phyloP scores from a whole-genome alignment of 192 early-diverging fungal genomes.

The Backusella westeae region DNA sequence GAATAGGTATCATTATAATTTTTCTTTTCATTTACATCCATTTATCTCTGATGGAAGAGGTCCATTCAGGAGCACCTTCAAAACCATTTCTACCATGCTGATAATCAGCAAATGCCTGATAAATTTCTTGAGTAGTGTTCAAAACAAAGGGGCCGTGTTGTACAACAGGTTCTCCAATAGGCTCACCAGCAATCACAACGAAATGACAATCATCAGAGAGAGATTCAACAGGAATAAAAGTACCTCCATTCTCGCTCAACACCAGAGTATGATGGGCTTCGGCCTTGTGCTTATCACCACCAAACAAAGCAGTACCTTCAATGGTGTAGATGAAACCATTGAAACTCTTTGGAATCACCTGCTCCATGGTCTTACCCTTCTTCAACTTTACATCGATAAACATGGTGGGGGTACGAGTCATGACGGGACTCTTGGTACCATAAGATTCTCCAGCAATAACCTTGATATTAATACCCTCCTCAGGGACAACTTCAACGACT shows the following conservation, averaged over 20 bases:
- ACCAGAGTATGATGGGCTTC: constrained; percentile 48
- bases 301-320: constrained; percentile 52
- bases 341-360: constrained; percentile 53
- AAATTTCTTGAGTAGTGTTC: constrained; percentile 49
- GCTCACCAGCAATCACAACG: constrained; percentile 38
- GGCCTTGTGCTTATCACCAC: constrained; percentile 35
- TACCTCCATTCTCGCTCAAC: constrained; percentile 33
- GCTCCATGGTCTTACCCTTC: constrained; percentile 52
- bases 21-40: constrained; percentile 9
- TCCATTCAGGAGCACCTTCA: constrained; percentile 60
- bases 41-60: constrained; percentile 36
- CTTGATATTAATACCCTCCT: constrained; percentile 60
- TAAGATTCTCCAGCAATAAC: constrained; percentile 87
- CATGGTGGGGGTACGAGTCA: constrained; percentile 78
- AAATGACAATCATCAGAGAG: constrained; percentile 26
- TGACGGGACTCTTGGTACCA: constrained; percentile 64
- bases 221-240: constrained; percentile 38
- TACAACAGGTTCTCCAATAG: constrained; percentile 54
- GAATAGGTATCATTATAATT: neutral
- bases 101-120: constrained; percentile 57
- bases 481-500: constrained; percentile 60
- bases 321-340: constrained; percentile 65
- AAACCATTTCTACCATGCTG: constrained; percentile 64
- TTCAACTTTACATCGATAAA: constrained; percentile 75
- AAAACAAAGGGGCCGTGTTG: constrained; percentile 69